These are phyloP conservation scores for Bruguiera sexangula DNA, from an alignment of 345 rosid species.

Conservation along the genomic window DNA sequence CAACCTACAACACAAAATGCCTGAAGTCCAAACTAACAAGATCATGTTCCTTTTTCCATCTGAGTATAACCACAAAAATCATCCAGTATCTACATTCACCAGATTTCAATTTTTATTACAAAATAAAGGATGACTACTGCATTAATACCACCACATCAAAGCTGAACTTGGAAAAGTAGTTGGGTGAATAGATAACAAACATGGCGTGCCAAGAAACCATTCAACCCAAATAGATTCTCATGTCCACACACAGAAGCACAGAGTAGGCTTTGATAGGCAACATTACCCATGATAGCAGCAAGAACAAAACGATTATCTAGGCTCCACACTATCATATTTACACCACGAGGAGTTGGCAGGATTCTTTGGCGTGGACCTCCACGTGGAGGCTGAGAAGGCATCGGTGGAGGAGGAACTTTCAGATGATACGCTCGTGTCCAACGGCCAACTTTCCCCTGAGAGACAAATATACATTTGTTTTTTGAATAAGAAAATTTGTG, in stretches of 20 bases:
- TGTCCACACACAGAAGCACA: too few species aligned
- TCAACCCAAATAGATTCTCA: too few species aligned
- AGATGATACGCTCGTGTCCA: slow-evolving; percentile 91
- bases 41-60: background rate
- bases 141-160: too few species aligned
- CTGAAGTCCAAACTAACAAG: background rate
- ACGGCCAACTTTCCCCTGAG: slow-evolving; percentile 78
- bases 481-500: background rate
- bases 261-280: background rate
- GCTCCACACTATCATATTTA: slow-evolving; percentile 97
- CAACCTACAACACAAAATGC: background rate
- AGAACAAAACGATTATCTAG: slow-evolving; percentile 98
- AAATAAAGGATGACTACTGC: too few species aligned
- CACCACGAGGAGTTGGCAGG: slow-evolving; percentile 98
- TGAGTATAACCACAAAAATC: too few species aligned
- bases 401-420: slow-evolving; percentile 98
- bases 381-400: slow-evolving; percentile 91
- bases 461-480: slow-evolving; percentile 13
- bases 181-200: too few species aligned
- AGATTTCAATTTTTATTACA: background rate
- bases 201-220: too few species aligned
- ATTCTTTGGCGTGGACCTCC: slow-evolving; percentile 99
- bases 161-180: too few species aligned
- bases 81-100: background rate
- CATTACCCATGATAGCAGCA: slow-evolving; percentile 96